Evolutionary conservation across 2,329 filamentous ascomycete species (phyloP), one percentile per base, ranked within the genome.

Genomic region (Colletotrichum shisoi): DNA sequence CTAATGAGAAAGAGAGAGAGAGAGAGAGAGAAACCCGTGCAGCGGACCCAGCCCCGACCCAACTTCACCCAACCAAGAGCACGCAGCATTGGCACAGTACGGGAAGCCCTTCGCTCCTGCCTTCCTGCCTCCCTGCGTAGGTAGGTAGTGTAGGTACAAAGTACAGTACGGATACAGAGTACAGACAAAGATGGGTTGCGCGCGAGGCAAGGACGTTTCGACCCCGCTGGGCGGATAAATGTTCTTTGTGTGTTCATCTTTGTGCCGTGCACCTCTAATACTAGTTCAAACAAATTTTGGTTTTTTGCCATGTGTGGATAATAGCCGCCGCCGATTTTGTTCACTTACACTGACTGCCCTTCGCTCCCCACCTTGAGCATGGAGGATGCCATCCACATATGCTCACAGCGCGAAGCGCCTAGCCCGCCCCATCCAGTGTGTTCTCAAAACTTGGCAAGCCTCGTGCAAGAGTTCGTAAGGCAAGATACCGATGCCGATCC

Each of bases 271-370:
- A 58, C 17, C 31, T 49, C 17, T 34, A 49, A 21, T 44, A 13
- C 56, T 24, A 44, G 40, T 13, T 58, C 44, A 24, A 58, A 58
- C 56, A 48, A 58, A n/a, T n/a, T n/a, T n/a, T n/a, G n/a, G n/a
- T n/a, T n/a, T n/a, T n/a, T n/a, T 21, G 27, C n/a, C 42, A 31
- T 6, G 12, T 17, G 45, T 31, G 19, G 24, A 27, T 17, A 17
- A 46, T 31, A n/a, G 24, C n/a, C 31, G 19, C n/a, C 52, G 34
- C 19, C 31, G 13, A 24, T 34, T 27, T 42, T 24, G 19, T 27
- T 13, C 44, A 45, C 54, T 57, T 57, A 19, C 17, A n/a, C n/a
- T n/a, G n/a, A 45, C 54, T 19, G 21, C 19, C 34, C 7, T 17
- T 34, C 6, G 21, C 9, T 27, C 53, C 27, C 53, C 44, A 15